Base-by-base conservation (phyloP, 2,329 filamentous ascomycete species). In the Xylariaceae sp. region DNA sequence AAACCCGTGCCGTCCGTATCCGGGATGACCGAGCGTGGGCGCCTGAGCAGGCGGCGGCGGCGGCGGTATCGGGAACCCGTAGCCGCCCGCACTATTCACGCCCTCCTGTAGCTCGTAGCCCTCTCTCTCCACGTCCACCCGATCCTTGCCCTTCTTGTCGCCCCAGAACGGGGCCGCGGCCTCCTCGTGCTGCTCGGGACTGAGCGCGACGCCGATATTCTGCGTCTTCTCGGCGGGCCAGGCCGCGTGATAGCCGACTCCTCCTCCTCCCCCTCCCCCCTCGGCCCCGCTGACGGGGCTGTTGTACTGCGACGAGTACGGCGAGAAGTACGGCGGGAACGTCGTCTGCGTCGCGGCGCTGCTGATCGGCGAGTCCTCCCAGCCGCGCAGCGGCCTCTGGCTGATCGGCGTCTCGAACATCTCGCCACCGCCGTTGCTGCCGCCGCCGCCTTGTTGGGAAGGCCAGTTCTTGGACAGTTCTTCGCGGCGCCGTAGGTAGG, bases 281-380 rank as follows among this genome's bases (percentile, higher is more conserved):
- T 79, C 78, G 0, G 70, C 71, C 0, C 73, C 78, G 50, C 75
- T 81, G 56, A 83, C 75, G 0, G 84, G 84, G 64, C 82, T 86
- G 68, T 75, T 83, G 71, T 79, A 86, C 56, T 84, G 81, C 41
- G 82, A 85, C 19, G 75, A 77, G 65, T 87, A 87, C 0, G 85
- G 84, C 2, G 82, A 85, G 60, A 85, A 79, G 70, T 86, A 84
- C 6, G 75, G 77, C 1, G 75, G 71, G 59, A 74, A 77, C 0
- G 64, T 57, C 56, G 71, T 71, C 44, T 79, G 75, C 1, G 75
- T 74, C 43, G 67, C 68, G 2, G 73, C 74, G 44, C 77, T 74
- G 44, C 77, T 26, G 23, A 78, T 62, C 0, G 77, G 84, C 21
- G 79, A 84, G 59, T 82, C 79, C 20, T 80, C 79, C 81, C 82